Base-by-base conservation (phyloP, 225 moss, liverwort and hornwort species). In the Thuidium tamariscinum region DNA sequence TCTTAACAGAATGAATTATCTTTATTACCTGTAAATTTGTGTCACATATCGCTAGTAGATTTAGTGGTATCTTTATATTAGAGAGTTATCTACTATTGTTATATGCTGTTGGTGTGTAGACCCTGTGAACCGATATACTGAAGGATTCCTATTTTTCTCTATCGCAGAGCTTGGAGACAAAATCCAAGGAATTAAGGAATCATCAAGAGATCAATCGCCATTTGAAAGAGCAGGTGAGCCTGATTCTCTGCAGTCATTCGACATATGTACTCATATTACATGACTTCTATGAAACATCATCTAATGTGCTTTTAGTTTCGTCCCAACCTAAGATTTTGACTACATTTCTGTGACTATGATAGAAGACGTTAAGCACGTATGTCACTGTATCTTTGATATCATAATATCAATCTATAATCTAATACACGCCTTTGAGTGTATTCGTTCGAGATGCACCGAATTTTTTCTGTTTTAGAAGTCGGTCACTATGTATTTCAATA, bases 191-290 rank as follows among this genome's bases (percentile, higher is more conserved):
- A 54, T 23, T 89, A 30, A 91, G 83, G 32, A 89, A 85, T 39
- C 83, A 95, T 77, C 86, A 89, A 63, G 95, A 96, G 70, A 48
- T 88, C 44, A 96, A 93, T 69, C 86, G 81, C 36, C 94, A 92
- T 57, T 51, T 98, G 52, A 94, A 85, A 85, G 93, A 95, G n/a
- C 92, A 98, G 93, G 97, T 97, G 82, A 73, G 86, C 25, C 37
- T 42, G 39, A 67, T 74, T 54, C 32, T 82, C 12, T 5, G 34
- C 26, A 75, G 68, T 60, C 36, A 67, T 16, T 59, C 19, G 16
- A 80, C 36, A n/a, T 7, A 46, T 60, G 36, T 44, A 42, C 17
- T 41, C 71, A 12, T 83, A 4, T 16, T 71, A 44, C 44, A 12
- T n/a, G 25, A 34, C 70, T 23, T 37, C 1, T 1, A 32, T 11